Conservation (phyloP, 805 yeast species). For the Lachancea cidri region DNA sequence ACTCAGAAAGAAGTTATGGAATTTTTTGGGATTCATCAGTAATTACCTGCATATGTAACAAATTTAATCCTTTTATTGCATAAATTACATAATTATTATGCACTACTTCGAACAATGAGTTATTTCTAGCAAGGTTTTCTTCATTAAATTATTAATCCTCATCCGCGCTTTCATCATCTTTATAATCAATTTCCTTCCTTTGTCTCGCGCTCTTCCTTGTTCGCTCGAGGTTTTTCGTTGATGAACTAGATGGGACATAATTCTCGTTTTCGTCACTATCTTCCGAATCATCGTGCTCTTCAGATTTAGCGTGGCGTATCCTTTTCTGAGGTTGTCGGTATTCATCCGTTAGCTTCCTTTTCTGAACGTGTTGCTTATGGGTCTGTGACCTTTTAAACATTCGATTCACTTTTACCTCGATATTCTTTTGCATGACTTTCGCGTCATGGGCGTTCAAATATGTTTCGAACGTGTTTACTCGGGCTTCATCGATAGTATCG, state of each 20-base stretch:
- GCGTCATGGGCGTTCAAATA: conserved; percentile 49
- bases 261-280: conserved; percentile 10
- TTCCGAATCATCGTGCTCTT: conserved; percentile 16
- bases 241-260: conserved; percentile 3
- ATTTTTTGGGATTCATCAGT: conserved; percentile 42
- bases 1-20: conserved; percentile 62
- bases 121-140: neutral
- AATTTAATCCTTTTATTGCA: neutral
- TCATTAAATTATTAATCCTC: conserved; percentile 17
- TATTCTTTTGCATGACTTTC: conserved; percentile 33
- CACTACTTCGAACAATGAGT: neutral
- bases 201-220: conserved; percentile 40
- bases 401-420: conserved; percentile 31
- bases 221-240: conserved; percentile 11
- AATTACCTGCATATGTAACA: neutral
- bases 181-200: conserved; percentile 33
- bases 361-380: conserved; percentile 28
- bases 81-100: neutral
- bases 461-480: conserved; percentile 46
- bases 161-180: conserved; percentile 31
- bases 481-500: conserved; percentile 52
- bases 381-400: conserved; percentile 28
- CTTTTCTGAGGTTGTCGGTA: conserved; percentile 15
- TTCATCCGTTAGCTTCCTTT: conserved; percentile 24
- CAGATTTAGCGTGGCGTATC: conserved; percentile 1